phyloP scores from a whole-genome alignment of 805 yeast species.

The Hanseniaspora vineae region DNA sequence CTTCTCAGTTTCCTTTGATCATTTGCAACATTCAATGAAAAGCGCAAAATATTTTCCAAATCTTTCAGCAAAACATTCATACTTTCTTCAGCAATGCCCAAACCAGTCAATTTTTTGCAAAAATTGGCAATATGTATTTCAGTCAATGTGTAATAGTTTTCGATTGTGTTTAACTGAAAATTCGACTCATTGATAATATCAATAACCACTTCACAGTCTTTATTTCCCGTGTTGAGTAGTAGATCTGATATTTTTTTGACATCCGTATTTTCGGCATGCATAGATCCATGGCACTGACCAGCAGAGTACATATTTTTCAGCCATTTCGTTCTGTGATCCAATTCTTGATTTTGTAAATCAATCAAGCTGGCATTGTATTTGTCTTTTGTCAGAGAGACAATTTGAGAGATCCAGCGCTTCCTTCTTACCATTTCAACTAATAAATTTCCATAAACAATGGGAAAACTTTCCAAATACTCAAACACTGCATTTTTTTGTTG shows the following conservation, averaged over 20 bases:
- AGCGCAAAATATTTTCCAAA: background rate
- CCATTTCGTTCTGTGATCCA: slow-evolving; percentile 48
- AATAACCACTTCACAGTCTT: background rate
- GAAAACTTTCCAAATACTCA: slow-evolving; percentile 40
- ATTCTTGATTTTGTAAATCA: slow-evolving; percentile 37
- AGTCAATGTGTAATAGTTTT: background rate
- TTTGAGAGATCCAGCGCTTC: slow-evolving; percentile 35
- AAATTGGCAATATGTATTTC: background rate
- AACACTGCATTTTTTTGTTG: slow-evolving; percentile 16
- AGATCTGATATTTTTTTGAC: background rate
- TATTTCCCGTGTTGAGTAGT: slow-evolving; percentile 8
- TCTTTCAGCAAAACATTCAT: background rate
- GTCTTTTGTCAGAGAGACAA: slow-evolving; percentile 25
- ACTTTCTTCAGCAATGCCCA: too few species aligned
- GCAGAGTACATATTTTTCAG: slow-evolving; percentile 37
- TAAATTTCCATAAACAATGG: slow-evolving; percentile 58
- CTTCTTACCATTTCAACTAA: slow-evolving; percentile 49
- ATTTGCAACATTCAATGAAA: background rate
- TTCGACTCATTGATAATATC: background rate
- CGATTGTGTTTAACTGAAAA: background rate
- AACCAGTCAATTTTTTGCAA: background rate
- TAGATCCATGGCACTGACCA: background rate
- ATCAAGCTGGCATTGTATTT: slow-evolving; percentile 4
- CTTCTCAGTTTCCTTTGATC: too few species aligned
- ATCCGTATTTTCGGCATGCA: too few species aligned